A percentile compares a stretch with the other conserved stretches of the same genome.
Evolutionary conservation across 1,284 basidiomycete species (phyloP).

Genomic region (Uromyces viciae-fabae): DNA sequence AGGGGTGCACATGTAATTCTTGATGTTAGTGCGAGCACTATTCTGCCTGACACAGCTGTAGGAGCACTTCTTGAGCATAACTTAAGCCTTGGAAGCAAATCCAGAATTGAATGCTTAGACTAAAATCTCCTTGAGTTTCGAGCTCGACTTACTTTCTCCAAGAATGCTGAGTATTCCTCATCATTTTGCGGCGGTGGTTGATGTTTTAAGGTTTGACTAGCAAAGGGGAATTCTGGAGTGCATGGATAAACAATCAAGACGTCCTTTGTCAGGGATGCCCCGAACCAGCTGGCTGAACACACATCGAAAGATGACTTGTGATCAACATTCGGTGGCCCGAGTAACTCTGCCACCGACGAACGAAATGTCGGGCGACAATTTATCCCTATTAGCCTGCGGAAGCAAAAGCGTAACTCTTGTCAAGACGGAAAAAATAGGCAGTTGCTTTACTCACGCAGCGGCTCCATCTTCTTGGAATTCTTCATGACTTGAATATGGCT

Average conservation of each 20-base stretch:
- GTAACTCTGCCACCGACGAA: not conserved
- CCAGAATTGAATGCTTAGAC: not conserved
- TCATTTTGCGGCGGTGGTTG: not conserved
- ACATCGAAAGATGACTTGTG: conserved; percentile 14
- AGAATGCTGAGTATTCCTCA: conserved; percentile 3
- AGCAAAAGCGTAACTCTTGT: not conserved
- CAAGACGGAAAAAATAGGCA: not conserved
- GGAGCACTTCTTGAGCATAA: too few relatives aligned
- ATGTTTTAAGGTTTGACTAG: conserved; percentile 17
- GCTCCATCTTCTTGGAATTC: conserved; percentile 55
- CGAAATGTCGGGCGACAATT: too few relatives aligned
- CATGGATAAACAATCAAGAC: conserved; percentile 23
- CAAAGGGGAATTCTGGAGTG: conserved; percentile 33
- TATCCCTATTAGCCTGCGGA: not conserved
- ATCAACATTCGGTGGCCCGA: not conserved
- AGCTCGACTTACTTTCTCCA: not conserved
- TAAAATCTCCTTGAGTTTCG: not conserved
- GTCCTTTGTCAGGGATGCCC: conserved; percentile 22
- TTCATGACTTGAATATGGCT: conserved; percentile 56
- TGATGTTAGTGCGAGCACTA: too few relatives aligned
- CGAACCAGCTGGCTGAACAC: conserved; percentile 33
- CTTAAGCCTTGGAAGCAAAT: too few relatives aligned
- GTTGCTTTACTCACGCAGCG: conserved; percentile 49
- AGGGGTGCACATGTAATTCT: too few relatives aligned
- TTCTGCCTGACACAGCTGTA: too few relatives aligned